Percentiles rank a stretch among this genome's conserved stretches.
Conservation (phyloP, 73 alveolate genomes). For the Paramecium primaurelia region DNA sequence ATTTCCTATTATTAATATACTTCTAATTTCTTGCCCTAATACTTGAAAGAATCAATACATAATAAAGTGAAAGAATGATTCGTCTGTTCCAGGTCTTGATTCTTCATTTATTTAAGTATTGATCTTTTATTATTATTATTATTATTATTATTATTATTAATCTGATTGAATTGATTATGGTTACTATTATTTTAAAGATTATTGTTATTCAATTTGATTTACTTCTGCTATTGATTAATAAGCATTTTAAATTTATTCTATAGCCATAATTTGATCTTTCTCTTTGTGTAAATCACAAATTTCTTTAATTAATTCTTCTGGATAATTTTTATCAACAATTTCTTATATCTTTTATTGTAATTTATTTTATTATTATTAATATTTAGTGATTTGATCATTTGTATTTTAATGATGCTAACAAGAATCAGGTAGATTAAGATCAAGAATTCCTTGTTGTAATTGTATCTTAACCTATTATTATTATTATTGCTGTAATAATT, state of each 20-base stretch:
- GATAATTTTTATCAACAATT: background rate
- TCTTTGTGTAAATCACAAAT: background rate
- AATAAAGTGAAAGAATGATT: slow-evolving; percentile 31
- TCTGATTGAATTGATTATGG: background rate
- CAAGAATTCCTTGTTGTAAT: background rate
- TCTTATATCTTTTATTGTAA: background rate
- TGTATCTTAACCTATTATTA: background rate
- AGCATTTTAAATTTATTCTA: background rate
- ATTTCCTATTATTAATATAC: background rate
- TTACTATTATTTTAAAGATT: background rate
- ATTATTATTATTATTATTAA: background rate
- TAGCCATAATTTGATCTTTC: background rate
- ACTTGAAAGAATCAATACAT: background rate
- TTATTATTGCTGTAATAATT: background rate
- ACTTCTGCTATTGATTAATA: background rate
- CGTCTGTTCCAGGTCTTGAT: slow-evolving; percentile 33
- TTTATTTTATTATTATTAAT: background rate
- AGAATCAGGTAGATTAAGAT: background rate
- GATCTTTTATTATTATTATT: background rate
- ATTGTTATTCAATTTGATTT: background rate
- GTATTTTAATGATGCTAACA: background rate
- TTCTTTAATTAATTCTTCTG: background rate
- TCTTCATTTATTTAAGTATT: background rate
- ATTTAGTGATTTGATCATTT: background rate
- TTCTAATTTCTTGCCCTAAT: background rate